Percentiles rank a stretch among this genome's conserved stretches.
These are phyloP conservation scores for Wallacemonas collosoma DNA, from an alignment of 208 protist genomes.

Conservation along the genomic window DNA sequence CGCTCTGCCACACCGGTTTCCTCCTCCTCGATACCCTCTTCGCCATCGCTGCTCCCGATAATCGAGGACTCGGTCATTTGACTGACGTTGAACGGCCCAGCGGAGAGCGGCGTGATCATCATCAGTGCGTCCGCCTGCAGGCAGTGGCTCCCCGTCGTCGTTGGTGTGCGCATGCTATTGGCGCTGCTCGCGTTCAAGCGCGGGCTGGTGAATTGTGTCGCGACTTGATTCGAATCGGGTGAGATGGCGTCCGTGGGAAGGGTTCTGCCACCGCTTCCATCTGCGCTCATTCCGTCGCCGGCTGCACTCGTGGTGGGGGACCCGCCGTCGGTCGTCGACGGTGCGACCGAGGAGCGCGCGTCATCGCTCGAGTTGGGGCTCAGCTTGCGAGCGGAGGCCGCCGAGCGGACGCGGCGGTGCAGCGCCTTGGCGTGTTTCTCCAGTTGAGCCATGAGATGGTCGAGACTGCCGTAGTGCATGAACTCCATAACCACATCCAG, in stretches of 20 bases:
- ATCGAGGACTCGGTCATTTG: neutral
- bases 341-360: neutral
- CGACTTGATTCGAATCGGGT: neutral
- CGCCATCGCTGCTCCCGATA: constrained; percentile 3
- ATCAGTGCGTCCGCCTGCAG: constrained; percentile 30
- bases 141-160: constrained; percentile 27
- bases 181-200: neutral
- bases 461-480: constrained; percentile 87
- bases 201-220: neutral
- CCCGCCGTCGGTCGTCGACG: neutral
- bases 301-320: too few relatives aligned
- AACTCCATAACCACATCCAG: constrained; percentile 92
- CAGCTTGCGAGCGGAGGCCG: neutral
- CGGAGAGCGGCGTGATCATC: constrained; percentile 14
- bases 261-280: neutral
- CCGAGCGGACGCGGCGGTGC: constrained; percentile 22
- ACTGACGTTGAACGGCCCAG: constrained; percentile 3
- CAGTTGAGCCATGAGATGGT: constrained; percentile 44
- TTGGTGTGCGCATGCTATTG: neutral
- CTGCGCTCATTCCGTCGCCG: neutral
- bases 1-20: constrained; percentile 65
- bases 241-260: neutral
- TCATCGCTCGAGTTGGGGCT: neutral
- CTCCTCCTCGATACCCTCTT: constrained; percentile 43
- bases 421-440: constrained; percentile 37